Percentiles rank a stretch among this genome's conserved stretches.
Conservation (phyloP, 2,329 filamentous ascomycete genomes). For the Colletotrichum eleusines region DNA sequence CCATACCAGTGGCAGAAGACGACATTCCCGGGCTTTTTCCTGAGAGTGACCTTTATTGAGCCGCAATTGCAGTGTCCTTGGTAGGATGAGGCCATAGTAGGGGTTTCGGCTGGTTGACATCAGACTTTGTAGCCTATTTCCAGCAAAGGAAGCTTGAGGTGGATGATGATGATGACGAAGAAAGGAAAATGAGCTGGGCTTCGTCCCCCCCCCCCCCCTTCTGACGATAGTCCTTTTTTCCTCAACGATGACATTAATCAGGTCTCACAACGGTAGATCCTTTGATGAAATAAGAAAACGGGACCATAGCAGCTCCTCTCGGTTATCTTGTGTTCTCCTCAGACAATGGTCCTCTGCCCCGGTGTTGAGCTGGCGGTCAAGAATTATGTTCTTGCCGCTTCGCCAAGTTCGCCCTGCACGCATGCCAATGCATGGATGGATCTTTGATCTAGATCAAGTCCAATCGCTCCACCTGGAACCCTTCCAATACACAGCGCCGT, state of each 20-base stretch:
- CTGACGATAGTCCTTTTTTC: too few species aligned
- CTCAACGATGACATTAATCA: not conserved
- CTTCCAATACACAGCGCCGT: conserved; percentile 45
- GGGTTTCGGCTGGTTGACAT: not conserved
- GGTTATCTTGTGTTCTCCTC: not conserved
- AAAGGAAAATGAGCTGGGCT: not conserved
- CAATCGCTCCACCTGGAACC: conserved; percentile 47
- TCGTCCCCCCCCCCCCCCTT: too few species aligned
- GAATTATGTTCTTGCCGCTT: too few species aligned
- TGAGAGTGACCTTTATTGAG: conserved; percentile 23
- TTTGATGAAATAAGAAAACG: not conserved
- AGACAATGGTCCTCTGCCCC: not conserved
- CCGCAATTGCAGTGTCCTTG: conserved; percentile 36
- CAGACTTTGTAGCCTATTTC: not conserved
- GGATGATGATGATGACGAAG: not conserved
- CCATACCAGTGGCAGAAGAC: conserved; percentile 32
- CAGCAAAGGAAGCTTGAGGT: not conserved
- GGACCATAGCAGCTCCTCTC: not conserved
- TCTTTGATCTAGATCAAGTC: conserved; percentile 32
- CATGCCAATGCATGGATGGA: not conserved
- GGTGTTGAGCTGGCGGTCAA: not conserved
- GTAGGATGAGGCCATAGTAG: conserved; percentile 20
- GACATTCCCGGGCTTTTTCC: conserved; percentile 22
- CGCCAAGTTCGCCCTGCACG: not conserved
- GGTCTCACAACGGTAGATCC: not conserved